Base-by-base conservation (phyloP, 2,329 filamentous ascomycete genomes). In the Salinomyces thailandicus region DNA sequence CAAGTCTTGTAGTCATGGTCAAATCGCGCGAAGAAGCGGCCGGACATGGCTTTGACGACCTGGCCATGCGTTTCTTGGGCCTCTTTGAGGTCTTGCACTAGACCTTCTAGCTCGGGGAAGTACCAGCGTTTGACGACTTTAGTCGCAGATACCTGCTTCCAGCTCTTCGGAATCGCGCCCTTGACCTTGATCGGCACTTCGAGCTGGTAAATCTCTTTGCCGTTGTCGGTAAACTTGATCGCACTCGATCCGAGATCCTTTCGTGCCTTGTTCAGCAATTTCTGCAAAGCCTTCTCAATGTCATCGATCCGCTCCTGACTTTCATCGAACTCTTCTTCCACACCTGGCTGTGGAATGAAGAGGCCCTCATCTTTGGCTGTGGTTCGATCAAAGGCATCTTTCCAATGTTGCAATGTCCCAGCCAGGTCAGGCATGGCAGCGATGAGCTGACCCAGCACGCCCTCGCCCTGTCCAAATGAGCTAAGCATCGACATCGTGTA, bases 141-240 rank as follows among this genome's bases (percentile, higher is more conserved):
- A 0, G 91, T 96, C 0, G 87, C 82, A 4, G 91, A 96, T 86
- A 96, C 95, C 55, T 96, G 89, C 45, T 86, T 79, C 87, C 91
- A 98, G 50, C 68, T 75, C 47, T 81, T 81, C 0, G 91, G 91
- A 2, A 98, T 64, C 4, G 48, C 48, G 39, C 63, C 77, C 60
- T 93, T 94, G 53, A 84, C 65, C 60, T 91, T 93, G 52, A 73
- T 66, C 0, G 91, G 89, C 0, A 85, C 81, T 58, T 98, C 91
- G 8, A 98, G 71, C 61, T 98, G 89, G 62, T 93, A 96, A 35
- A 98, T 85, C 54, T 98, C 91, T 58, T 98, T 98, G 43, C 91
- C 91, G 5, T 93, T 81, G 54, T 96, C 85, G 7, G 60, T 63
- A 46, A 60, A 71, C 36, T 60, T 58, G 43, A 69, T 63, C 0